Conservation (phyloP, 2,329 filamentous ascomycete species). For the Ophiocordyceps sinensis region DNA sequence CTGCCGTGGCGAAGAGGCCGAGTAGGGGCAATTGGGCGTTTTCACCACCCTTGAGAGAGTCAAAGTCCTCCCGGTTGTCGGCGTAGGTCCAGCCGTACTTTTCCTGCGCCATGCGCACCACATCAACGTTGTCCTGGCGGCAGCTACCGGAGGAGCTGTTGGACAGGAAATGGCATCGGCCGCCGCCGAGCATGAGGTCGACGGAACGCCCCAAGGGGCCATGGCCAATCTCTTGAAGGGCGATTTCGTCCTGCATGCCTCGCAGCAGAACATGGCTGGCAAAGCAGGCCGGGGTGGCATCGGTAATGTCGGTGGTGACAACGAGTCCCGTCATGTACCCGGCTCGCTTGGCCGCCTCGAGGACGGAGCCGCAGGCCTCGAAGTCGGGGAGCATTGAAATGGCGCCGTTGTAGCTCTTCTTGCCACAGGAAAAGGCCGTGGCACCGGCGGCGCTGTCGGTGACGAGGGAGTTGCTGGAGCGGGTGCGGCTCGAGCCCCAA, state of each 20-base stretch:
- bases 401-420: conserved; percentile 94
- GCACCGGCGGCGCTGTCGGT: conserved; percentile 96
- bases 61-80: conserved; percentile 57
- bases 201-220: conserved; percentile 77
- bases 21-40: conserved; percentile 65
- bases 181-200: conserved; percentile 86
- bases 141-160: conserved; percentile 74
- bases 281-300: conserved; percentile 93
- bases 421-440: conserved; percentile 84
- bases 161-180: conserved; percentile 81
- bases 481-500: conserved; percentile 78
- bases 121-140: conserved; percentile 61
- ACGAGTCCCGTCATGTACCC: conserved; percentile 90
- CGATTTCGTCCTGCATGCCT: conserved; percentile 76
- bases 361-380: conserved; percentile 74
- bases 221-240: conserved; percentile 79
- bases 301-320: conserved; percentile 87
- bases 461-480: conserved; percentile 70
- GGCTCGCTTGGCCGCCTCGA: conserved; percentile 84
- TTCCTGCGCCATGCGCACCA: conserved; percentile 57
- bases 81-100: conserved; percentile 71
- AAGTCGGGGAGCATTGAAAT: conserved; percentile 80
- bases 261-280: conserved; percentile 73
- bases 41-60: conserved; percentile 52
- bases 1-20: conserved; percentile 66